Conservation (phyloP, 176 grass and related monocot genomes). For the maize (Zea mays) region DNA sequence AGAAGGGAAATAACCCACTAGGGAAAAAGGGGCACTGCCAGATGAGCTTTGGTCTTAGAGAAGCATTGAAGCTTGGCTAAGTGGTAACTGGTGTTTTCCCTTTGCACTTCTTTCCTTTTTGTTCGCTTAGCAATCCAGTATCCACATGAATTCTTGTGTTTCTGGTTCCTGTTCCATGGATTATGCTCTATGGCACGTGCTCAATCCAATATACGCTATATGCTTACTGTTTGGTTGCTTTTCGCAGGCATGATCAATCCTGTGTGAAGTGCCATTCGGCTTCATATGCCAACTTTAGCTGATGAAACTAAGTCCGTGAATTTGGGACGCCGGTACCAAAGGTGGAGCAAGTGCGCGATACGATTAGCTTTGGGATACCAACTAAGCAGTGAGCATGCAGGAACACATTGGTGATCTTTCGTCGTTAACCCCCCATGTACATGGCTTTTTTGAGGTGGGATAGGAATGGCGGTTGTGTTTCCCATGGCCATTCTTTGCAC, state of each 20-base stretch:
- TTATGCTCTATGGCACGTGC: background rate
- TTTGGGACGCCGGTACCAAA: background rate
- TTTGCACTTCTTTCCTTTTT: conserved; percentile 20
- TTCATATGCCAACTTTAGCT: background rate
- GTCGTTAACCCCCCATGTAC: too few species aligned
- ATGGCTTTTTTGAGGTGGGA: too few species aligned
- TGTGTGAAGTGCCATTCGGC: background rate
- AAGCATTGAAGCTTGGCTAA: conserved; percentile 82
- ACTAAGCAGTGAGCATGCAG: background rate
- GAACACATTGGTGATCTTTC: background rate
- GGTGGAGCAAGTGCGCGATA: background rate
- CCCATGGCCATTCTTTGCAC: background rate
- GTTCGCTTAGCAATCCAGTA: background rate
- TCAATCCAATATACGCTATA: background rate
- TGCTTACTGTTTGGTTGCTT: background rate
- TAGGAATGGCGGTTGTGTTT: background rate
- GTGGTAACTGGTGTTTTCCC: conserved; percentile 34
- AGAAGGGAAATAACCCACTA: conserved; percentile 80
- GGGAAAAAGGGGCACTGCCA: conserved; percentile 63
- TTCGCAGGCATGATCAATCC: conserved; percentile 1
- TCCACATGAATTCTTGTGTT: background rate
- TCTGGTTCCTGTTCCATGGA: background rate
- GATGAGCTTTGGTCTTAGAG: conserved; percentile 85
- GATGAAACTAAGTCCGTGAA: background rate
- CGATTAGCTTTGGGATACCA: background rate